Conservation (phyloP, 2,329 filamentous ascomycete genomes). For the Cladophialophora psammophila region DNA sequence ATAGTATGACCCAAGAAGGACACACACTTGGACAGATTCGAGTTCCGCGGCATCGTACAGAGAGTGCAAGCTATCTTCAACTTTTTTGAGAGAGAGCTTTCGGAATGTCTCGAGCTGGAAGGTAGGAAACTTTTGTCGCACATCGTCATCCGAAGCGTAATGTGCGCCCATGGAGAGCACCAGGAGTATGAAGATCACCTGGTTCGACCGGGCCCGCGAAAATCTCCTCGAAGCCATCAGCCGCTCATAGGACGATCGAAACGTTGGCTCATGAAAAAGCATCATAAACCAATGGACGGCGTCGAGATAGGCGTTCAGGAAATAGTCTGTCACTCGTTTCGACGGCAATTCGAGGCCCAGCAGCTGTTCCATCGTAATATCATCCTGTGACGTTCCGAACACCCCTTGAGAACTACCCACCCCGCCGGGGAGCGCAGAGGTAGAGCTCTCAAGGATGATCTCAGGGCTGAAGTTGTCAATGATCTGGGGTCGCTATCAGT, state of each 20-base stretch:
- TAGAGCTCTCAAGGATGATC: conserved; percentile 30
- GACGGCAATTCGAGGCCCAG: conserved; percentile 45
- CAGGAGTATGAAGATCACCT: conserved; percentile 49
- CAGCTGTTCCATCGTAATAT: conserved; percentile 37
- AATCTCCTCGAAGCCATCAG: conserved; percentile 48
- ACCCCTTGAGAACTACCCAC: conserved; percentile 37
- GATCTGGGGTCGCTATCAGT: conserved; percentile 32
- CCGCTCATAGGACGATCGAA: conserved; percentile 45
- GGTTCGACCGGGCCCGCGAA: conserved; percentile 46
- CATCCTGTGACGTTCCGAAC: conserved; percentile 44
- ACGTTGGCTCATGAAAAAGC: conserved; percentile 53
- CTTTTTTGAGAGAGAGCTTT: conserved; percentile 36
- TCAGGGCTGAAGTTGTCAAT: conserved; percentile 35
- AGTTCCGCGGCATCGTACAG: conserved; percentile 52
- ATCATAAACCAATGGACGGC: conserved; percentile 57
- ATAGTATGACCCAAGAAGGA: conserved; percentile 31
- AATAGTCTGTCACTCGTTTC: conserved; percentile 41
- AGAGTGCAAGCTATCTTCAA: conserved; percentile 49
- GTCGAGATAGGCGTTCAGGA: conserved; percentile 53
- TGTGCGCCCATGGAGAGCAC: conserved; percentile 51
- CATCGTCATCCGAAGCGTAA: conserved; percentile 45
- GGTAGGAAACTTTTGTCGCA: conserved; percentile 32
- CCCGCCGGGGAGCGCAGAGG: conserved; percentile 32
- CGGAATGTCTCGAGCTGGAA: conserved; percentile 35
- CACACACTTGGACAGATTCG: conserved; percentile 32